phyloP scores from a whole-genome alignment of 495 filamentous ascomycete genomes.

The Extremus antarcticus region DNA sequence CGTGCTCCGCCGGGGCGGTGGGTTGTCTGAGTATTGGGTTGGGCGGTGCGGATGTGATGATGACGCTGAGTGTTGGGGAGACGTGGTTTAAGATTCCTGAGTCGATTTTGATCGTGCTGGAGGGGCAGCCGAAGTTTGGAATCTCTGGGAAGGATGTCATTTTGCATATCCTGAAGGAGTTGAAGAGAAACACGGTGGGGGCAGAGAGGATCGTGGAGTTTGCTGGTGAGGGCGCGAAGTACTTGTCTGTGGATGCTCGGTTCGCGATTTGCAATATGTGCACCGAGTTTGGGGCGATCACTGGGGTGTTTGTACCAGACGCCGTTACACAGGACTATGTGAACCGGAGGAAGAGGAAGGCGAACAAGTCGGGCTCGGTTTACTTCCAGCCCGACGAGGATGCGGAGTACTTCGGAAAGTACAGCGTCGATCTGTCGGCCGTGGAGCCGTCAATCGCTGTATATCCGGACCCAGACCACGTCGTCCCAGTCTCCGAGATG shows the following conservation, averaged over 20 bases:
- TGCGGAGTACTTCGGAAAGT: neutral
- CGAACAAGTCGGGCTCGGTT: neutral
- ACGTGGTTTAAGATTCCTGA: neutral
- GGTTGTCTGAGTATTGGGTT: neutral
- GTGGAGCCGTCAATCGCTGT: neutral
- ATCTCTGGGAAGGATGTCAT: neutral
- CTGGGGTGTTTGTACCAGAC: neutral
- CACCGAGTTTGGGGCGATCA: neutral
- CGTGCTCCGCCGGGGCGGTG: neutral
- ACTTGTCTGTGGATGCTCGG: neutral
- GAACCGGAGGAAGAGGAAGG: neutral
- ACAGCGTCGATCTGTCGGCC: neutral
- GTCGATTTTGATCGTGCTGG: neutral
- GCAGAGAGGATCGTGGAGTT: neutral
- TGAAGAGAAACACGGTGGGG: neutral
- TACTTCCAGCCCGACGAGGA: neutral
- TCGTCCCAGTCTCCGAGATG: neutral
- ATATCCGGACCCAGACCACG: neutral
- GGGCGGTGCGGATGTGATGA: neutral
- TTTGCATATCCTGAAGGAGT: neutral
- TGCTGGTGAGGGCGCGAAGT: neutral
- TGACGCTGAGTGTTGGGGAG: neutral
- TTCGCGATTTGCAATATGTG: neutral
- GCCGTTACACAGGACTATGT: neutral
- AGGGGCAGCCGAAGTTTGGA: neutral